Base-by-base conservation (phyloP, 768 basidiomycete genomes). In the Leucogyrophana mollusca region DNA sequence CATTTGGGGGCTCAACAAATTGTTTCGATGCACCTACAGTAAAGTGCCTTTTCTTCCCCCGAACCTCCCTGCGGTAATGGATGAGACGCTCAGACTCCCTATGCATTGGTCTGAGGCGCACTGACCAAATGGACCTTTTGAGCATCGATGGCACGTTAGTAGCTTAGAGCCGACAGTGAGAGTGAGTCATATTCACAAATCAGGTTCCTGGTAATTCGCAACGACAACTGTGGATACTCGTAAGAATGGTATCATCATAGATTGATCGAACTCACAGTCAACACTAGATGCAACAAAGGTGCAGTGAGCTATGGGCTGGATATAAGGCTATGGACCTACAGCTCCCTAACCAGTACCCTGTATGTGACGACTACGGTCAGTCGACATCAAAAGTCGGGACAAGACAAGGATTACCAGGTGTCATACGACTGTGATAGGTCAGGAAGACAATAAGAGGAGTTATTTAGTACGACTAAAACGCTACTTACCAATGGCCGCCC, bases 21-120 rank as follows among this genome's bases (percentile, higher is more conserved):
- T n/a, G n/a, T n/a, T n/a, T n/a, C n/a, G n/a, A n/a, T n/a, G n/a
- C 9, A 70, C 83, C 40, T 51, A 88, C 88, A 33, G 92, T 88
- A 58, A 94, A 95, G 56, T 94, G 85, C 40, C 87, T 79, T 64
- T 87, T 80, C 63, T 82, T 81, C 53, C 87, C 85, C 48, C 94
- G 77, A 14, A 97, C 94, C 70, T 97, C 94, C 93, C 89, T 90
- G 62, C 20, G 53, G 50, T 51, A 46, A 30, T 46, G 48, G 40
- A 55, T 46, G 13, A 40, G 50, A 58, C 44, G 52, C 53, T 60
- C 44, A 63, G 57, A 57, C 34, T 24, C 46, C 41, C 50, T 37
- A 55, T 53, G 54, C 42, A 44, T 51, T 52, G 49, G 51, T 62
- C 53, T 61, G 54, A 38, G 40, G 56, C 60, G 56, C 38, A 73